phyloP scores from a whole-genome alignment of 202 grass and related monocot genomes.

The Digitaria exilis region DNA sequence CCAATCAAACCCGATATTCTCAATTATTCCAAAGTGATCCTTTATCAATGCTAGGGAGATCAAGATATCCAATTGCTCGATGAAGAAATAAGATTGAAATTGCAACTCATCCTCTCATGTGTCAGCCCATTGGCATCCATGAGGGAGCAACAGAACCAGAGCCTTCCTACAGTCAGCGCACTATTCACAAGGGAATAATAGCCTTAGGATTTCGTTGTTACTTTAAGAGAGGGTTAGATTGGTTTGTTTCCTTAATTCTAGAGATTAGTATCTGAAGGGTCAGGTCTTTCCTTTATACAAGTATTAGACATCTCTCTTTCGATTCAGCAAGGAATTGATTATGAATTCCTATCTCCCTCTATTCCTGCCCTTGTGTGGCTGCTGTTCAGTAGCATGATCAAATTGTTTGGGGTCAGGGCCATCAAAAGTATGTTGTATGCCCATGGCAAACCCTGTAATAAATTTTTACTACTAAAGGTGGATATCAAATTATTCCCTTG shows the following conservation, averaged over 20 bases:
- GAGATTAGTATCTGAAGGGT: background rate
- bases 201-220: background rate
- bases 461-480: background rate
- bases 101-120: background rate
- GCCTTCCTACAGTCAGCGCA: background rate
- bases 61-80: constrained; percentile 12
- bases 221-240: background rate
- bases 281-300: background rate
- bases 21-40: background rate
- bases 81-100: background rate
- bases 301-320: background rate
- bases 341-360: background rate
- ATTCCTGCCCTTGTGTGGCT: background rate
- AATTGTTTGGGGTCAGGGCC: background rate
- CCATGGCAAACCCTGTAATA: background rate
- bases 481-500: background rate
- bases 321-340: background rate
- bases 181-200: background rate
- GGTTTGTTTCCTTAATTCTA: background rate
- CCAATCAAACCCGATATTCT: too few species aligned
- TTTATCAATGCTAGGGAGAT: background rate
- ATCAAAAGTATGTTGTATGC: background rate
- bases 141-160: background rate
- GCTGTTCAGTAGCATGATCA: background rate
- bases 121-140: background rate